A percentile compares a stretch with the other conserved stretches of the same genome.
These are phyloP conservation scores for Arctostaphylos glauca DNA, from an alignment of 148 eudicot genomes.

Conservation along the genomic window DNA sequence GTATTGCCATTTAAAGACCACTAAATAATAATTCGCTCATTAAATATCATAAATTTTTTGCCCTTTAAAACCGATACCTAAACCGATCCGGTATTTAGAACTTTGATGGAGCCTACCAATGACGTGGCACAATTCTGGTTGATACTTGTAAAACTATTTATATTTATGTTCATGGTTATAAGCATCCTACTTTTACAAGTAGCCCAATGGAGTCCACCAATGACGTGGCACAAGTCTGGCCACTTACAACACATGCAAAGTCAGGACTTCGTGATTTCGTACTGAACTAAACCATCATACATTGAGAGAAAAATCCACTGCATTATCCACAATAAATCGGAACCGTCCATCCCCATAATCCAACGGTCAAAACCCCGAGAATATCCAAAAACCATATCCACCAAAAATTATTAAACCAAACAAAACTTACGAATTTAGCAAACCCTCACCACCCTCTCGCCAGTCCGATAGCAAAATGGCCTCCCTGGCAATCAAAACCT, in stretches of 20 bases:
- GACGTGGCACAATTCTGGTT: no score
- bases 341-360: background rate
- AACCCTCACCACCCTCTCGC: background rate
- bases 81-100: no score
- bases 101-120: no score
- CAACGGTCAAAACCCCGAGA: constrained; percentile 2
- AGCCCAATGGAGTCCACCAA: background rate
- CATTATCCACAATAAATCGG: constrained; percentile 2
- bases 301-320: background rate
- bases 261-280: background rate
- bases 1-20: no score
- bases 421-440: background rate
- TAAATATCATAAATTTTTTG: no score
- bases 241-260: background rate
- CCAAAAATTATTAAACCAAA: constrained; percentile 5
- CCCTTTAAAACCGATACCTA: no score
- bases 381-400: constrained; percentile 15
- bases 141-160: no score
- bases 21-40: no score
- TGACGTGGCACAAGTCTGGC: background rate
- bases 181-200: no score
- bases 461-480: constrained; percentile 43
- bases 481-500: constrained; percentile 73
- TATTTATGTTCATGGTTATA: no score
- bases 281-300: background rate